These are phyloP conservation scores for Euphrasia arctica DNA, from an alignment of 305 asterid genomes.

Conservation along the genomic window DNA sequence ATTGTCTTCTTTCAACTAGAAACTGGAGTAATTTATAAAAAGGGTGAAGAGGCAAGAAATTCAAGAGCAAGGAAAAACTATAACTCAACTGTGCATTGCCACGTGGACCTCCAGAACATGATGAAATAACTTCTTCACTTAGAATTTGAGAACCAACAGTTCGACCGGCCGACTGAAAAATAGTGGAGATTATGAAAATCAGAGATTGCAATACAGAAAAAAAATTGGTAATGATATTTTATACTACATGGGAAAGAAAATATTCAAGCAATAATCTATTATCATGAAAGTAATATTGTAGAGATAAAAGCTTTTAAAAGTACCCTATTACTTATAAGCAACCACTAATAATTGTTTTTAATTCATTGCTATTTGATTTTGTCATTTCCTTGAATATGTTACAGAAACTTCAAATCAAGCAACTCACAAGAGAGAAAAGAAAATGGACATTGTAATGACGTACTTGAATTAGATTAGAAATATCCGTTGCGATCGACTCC, in stretches of 20 bases:
- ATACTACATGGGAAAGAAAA: background rate
- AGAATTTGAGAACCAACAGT: slow-evolving; percentile 61
- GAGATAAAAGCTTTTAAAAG: background rate
- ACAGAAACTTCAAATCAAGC: slow-evolving; percentile 8
- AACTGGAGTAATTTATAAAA: background rate
- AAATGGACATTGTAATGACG: slow-evolving; percentile 20
- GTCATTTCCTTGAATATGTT: slow-evolving; percentile 3
- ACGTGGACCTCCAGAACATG: slow-evolving; percentile 86
- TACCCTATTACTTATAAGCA: slow-evolving; percentile 11
- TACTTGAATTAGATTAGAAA: slow-evolving; percentile 60
- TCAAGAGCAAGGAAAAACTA: slow-evolving; percentile 1
- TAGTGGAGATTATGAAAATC: slow-evolving; percentile 20
- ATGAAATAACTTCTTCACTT: slow-evolving; percentile 66
- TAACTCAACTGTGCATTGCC: slow-evolving; percentile 79
- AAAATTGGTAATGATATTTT: background rate
- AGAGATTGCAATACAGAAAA: slow-evolving; percentile 18
- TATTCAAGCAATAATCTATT: background rate
- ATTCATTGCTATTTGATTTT: slow-evolving; percentile 8
- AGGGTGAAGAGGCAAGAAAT: slow-evolving; percentile 14
- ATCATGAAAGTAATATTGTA: background rate
- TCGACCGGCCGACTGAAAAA: slow-evolving; percentile 63
- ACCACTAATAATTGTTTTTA: slow-evolving; percentile 4
- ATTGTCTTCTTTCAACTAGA: background rate
- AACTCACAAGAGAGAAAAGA: slow-evolving; percentile 11
- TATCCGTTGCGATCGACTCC: slow-evolving; percentile 71